Evolutionary conservation across 148 eudicot genomes (phyloP).

Genomic region (Amaranthus hypochondriacus): DNA sequence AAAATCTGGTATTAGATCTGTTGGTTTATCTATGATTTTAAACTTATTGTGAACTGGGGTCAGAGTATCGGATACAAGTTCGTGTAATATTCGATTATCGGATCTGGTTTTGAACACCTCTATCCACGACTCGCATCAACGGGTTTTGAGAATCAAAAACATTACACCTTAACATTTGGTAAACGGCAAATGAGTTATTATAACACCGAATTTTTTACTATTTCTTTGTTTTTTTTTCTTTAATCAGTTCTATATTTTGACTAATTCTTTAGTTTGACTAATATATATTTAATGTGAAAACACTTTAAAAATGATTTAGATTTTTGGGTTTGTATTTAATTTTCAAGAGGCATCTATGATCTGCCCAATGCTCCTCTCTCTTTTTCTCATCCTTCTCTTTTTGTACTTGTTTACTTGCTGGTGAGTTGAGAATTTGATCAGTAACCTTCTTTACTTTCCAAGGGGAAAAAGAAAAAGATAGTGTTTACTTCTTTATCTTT

Average conservation of each 20-base stretch:
- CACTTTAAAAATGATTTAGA: neutral
- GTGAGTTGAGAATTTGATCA: conserved; percentile 7
- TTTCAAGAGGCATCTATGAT: conserved; percentile 3
- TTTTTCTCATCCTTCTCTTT: neutral
- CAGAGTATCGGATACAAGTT: too few species aligned
- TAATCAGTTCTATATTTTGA: conserved; percentile 13
- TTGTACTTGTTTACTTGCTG: conserved; percentile 1
- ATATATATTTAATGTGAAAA: conserved; percentile 1
- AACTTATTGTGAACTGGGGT: too few species aligned
- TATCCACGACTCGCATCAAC: too few species aligned
- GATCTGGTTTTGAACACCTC: too few species aligned
- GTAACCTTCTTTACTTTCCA: conserved; percentile 1
- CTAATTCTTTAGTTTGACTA: conserved; percentile 5
- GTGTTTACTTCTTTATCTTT: neutral
- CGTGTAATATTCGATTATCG: too few species aligned
- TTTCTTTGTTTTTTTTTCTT: neutral
- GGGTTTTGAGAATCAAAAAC: too few species aligned
- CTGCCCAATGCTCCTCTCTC: too few species aligned
- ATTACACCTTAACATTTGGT: too few species aligned
- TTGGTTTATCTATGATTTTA: too few species aligned
- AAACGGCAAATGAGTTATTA: too few species aligned
- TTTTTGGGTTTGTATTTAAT: neutral
- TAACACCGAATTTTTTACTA: too few species aligned
- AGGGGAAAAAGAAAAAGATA: neutral
- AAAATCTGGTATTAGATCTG: too few species aligned